phyloP scores from a whole-genome alignment of 495 filamentous ascomycete species.

The Cercophora samala region DNA sequence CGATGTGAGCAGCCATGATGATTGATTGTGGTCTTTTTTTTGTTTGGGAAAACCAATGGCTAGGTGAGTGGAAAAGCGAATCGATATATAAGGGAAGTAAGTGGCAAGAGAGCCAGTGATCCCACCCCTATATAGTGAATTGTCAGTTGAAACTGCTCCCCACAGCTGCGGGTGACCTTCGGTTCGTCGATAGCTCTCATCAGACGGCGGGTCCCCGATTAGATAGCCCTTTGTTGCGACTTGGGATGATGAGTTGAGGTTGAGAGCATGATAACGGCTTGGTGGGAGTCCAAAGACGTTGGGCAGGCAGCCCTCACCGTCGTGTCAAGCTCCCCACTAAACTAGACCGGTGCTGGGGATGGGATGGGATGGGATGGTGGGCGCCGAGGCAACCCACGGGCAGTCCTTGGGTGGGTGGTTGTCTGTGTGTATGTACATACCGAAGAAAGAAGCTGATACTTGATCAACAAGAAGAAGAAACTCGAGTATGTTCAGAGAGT shows the following conservation, averaged over 20 bases:
- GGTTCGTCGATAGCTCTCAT: not conserved
- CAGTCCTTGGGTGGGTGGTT: not conserved
- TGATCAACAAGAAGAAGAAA: not conserved
- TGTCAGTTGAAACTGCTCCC: not conserved
- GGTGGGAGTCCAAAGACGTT: not conserved
- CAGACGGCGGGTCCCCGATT: not conserved
- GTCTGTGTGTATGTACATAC: not conserved
- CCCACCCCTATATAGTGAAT: not conserved
- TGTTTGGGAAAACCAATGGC: not conserved
- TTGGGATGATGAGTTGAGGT: not conserved
- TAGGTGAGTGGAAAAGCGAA: not conserved
- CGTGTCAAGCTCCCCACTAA: not conserved
- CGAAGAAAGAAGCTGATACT: not conserved
- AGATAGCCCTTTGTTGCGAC: not conserved
- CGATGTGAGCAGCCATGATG: constrained; percentile 49
- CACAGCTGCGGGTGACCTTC: too few relatives aligned
- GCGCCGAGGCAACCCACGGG: not conserved
- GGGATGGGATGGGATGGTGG: not conserved
- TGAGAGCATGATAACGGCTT: not conserved
- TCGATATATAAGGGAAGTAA: not conserved
- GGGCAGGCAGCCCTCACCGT: not conserved
- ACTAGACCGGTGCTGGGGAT: not conserved
- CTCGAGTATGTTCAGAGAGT: not conserved
- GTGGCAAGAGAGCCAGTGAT: not conserved
- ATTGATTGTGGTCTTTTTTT: not conserved